Base-by-base conservation (phyloP, 1,284 basidiomycete species). In the Abortiporus biennis region DNA sequence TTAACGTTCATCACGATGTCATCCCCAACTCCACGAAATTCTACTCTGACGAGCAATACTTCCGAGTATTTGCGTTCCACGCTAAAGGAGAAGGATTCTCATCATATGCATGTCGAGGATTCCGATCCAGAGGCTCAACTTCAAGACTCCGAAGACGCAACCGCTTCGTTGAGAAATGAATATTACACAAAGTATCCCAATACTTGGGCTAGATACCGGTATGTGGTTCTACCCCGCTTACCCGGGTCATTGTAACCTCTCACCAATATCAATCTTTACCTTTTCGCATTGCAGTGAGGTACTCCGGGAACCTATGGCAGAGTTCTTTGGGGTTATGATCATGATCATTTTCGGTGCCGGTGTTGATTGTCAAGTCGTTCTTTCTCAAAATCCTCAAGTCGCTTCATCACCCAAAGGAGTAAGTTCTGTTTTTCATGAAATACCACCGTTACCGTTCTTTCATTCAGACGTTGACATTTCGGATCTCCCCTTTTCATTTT, bases 251-350 rank as follows among this genome's bases (percentile, higher is more conserved):
- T 23, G 40, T 30, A 9, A 29, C 27, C 20, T 40, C 31, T 35
- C 25, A 42, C 27, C n/a, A 29, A 8, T 29, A 29, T 29, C 27
- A 8, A 8, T 31, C 13, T 8, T 23, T 25, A 13, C 29, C 12
- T 6, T 42, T 13, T 31, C 20, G 16, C 3, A 20, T 22, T 6
- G 3, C 43, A 72, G 69, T n/a, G 57, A 65, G 62, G 58, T 45
- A 19, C 55, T 85, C 34, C 69, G 78, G 45, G 81, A 85, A 57
- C 74, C 80, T 15, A 69, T 69, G 30, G 85, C 82, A 3, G 84
- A 87, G 58, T 83, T 85, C 52, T 56, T 85, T 35, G 82, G 80
- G 29, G 76, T 78, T 21, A 76, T 78, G 66, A 66, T 85, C 27
- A 64, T 87, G 9, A 67, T 84, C 42, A 71, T 85, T 40, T 78